These are phyloP conservation scores for Aspergillus nidulans DNA, from an alignment of 495 filamentous ascomycete genomes.

Conservation along the genomic window DNA sequence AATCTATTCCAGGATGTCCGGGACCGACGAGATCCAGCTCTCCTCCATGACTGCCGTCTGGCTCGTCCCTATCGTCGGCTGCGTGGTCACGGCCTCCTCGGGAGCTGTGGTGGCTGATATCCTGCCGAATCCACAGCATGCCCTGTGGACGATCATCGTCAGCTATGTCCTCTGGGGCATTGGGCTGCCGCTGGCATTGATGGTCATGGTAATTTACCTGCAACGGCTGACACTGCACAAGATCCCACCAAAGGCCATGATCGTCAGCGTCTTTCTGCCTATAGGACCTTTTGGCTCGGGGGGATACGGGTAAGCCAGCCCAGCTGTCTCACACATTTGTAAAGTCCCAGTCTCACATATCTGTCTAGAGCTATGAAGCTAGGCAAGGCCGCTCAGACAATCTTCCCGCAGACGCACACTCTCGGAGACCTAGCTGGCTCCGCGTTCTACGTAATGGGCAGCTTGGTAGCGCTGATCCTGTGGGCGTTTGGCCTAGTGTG, in stretches of 20 bases:
- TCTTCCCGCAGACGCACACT: conserved; percentile 49
- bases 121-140: conserved; percentile 47
- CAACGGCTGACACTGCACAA: conserved; percentile 54
- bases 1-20: conserved; percentile 27
- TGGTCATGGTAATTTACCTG: conserved; percentile 57
- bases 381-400: conserved; percentile 42
- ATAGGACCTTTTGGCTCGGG: conserved; percentile 58
- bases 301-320: conserved; percentile 40
- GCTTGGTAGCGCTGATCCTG: conserved; percentile 47
- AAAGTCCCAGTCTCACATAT: too few relatives aligned
- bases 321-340: neutral
- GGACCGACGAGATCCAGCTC: conserved; percentile 26
- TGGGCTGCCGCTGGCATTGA: conserved; percentile 51
- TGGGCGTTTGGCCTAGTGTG: conserved; percentile 62
- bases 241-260: conserved; percentile 53
- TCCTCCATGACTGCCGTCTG: conserved; percentile 54
- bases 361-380: conserved; percentile 45
- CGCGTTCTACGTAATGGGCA: conserved; percentile 51
- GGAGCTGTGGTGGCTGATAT: conserved; percentile 52
- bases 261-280: conserved; percentile 59
- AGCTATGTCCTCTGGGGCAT: conserved; percentile 59
- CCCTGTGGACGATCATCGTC: conserved; percentile 51
- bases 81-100: conserved; percentile 55
- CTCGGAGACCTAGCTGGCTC: conserved; percentile 42
- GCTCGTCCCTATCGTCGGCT: conserved; percentile 57